Base-by-base conservation (phyloP, 306 rosid genomes). In the Acacia melanoxylon region DNA sequence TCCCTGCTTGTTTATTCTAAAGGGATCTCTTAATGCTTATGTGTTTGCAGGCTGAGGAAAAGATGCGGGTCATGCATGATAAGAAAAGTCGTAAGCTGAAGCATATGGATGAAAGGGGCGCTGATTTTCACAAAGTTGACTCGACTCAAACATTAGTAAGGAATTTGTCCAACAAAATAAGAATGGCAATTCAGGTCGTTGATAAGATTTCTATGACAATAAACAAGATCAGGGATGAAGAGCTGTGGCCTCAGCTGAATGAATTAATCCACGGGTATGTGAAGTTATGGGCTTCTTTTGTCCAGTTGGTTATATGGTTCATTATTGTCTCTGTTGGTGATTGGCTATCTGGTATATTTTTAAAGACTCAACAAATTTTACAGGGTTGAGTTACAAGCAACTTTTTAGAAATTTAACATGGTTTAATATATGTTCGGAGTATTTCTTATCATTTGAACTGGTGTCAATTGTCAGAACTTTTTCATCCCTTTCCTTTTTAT, bases 171-270 rank as follows among this genome's bases (percentile, higher is more conserved):
- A 90, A 98, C 83, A 94, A 90, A 89, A 96, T 96, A 71, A 88
- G 85, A 87, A 94, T 96, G 77, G 97, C 99, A 46, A 96, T 96
- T 86, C 94, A 96, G 80, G 97, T 92, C 49, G 98, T 96, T 76
- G 99, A 96, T 83, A 91, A 81, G 88, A 88, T 90, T 73, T 96
- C 99, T 44, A 83, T 91, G 90, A 92, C 98, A 9, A 94, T 96
- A 89, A 94, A 84, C 81, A 96, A 89, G 82, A 94, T 93, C 65
- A 86, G 98, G 85, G 99, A 96, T 80, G 98, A 92, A 85, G 99
- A 96, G 83, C 81, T 96, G 52, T 96, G 97, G 95, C 99, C 99
- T 2, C 98, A 86, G 84, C 89, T 96, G 76, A 89, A 82, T 79
- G 97, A 87, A 82, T 88, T 96, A 82, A 94, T 96, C 81, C 89